Conservation (phyloP, 148 eudicot genomes). For the Polygonum maritimum region DNA sequence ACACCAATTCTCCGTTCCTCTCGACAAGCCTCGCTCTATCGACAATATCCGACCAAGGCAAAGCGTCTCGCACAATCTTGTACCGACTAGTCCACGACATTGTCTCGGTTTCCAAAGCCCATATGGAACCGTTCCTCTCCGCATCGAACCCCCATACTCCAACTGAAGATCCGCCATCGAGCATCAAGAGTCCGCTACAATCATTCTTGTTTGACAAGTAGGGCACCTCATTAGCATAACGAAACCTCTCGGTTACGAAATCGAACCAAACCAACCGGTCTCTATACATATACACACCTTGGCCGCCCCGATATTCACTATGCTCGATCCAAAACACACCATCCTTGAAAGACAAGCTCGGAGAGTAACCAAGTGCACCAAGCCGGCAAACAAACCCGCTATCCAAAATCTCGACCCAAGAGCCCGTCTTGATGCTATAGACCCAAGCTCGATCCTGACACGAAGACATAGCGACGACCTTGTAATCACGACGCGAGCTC, state of each 20-base stretch:
- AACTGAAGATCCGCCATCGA: not conserved
- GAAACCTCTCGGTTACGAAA: not conserved
- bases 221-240: not conserved
- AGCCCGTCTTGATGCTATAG: not conserved
- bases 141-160: not conserved
- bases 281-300: too few relatives aligned
- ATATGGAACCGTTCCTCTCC: not conserved
- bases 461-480: not conserved
- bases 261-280: not conserved
- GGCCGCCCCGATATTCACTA: too few relatives aligned
- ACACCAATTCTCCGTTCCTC: not conserved
- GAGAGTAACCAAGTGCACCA: not conserved
- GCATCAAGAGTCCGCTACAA: not conserved
- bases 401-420: not conserved
- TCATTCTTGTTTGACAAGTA: not conserved
- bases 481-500: not conserved
- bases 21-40: not conserved
- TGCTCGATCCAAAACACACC: not conserved
- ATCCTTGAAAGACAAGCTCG: not conserved
- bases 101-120: not conserved
- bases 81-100: not conserved
- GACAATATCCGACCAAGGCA: not conserved
- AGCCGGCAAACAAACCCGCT: not conserved
- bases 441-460: not conserved
- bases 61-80: not conserved